Base-by-base conservation (phyloP, 2,329 filamentous ascomycete species). In the Xylaria polymorpha region DNA sequence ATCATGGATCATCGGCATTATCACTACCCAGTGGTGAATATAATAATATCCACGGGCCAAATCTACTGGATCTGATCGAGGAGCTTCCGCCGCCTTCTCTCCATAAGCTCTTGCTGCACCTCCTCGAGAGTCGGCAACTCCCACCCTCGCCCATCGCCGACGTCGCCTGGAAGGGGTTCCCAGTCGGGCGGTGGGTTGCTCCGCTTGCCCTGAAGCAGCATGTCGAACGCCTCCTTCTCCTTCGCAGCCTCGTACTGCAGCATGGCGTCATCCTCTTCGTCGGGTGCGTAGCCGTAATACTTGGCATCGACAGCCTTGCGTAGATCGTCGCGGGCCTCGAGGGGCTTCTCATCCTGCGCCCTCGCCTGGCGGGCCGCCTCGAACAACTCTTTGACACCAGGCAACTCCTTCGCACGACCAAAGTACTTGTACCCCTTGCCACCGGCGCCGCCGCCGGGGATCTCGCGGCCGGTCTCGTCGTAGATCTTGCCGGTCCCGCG, bases 401-500 rank as follows among this genome's bases (percentile, higher is more conserved):
- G 96, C 41, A 99, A 81, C 73, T 98, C 96, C 77, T 87, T 88
- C 60, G 96, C 96, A 4, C 96, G 86, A 0, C 96, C 96, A 83
- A 97, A 99, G 81, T 97, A 97, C 75, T 93, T 88, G 84, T 98
- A 98, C 2, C 95, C 95, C 78, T 94, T 97, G 53, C 93, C 94
- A 43, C 92, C 92, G 46, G 93, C 94, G 48, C 92, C 93, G 74
- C 85, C 93, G 73, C 85, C 90, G 0, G 85, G 86, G 46, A 94
- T 91, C 79, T 93, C 91, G 57, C 89, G 83, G 1, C 92, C 92
- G 66, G 90, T 86, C 76, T 93, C 91, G 78, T 94, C 91, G 80
- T 92, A 93, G 58, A 92, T 86, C 72, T 89, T 89, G n/a, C 85
- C 89, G 0, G 86, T 88, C 4, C 88, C 88, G 37, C 94, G 87